Conservation (phyloP, 306 rosid species). For the Cotoneaster glaucophyllus region DNA sequence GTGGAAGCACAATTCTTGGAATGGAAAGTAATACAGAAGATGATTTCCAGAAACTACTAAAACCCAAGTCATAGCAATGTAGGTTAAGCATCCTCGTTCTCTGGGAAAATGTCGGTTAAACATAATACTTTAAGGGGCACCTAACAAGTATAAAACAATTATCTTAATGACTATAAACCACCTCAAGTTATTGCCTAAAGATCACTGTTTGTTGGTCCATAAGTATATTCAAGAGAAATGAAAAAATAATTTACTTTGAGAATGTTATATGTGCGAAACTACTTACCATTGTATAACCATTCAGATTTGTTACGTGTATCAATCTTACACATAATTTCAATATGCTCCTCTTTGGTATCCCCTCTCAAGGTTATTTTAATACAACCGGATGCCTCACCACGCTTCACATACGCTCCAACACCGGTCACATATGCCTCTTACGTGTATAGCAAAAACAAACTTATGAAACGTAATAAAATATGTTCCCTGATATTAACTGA, state of each 20-base stretch:
- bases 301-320: conserved; percentile 76
- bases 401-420: conserved; percentile 79
- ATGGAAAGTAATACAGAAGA: not conserved
- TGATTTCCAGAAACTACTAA: not conserved
- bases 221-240: not conserved
- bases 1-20: not conserved
- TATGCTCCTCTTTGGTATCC: conserved; percentile 38
- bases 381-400: conserved; percentile 79
- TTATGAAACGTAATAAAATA: not conserved
- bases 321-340: conserved; percentile 59
- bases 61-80: not conserved
- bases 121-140: not conserved
- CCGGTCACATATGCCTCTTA: no score
- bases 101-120: not conserved
- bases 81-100: not conserved
- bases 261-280: not conserved
- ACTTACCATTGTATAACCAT: conserved; percentile 73
- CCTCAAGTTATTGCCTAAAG: not conserved
- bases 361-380: conserved; percentile 72
- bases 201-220: not conserved
- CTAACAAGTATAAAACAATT: not conserved
- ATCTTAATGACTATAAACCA: not conserved
- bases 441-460: no score
- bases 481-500: conserved; percentile 26
- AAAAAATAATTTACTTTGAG: not conserved